Base-by-base conservation (phyloP, 768 basidiomycete species). In the Mycena belliarum region DNA sequence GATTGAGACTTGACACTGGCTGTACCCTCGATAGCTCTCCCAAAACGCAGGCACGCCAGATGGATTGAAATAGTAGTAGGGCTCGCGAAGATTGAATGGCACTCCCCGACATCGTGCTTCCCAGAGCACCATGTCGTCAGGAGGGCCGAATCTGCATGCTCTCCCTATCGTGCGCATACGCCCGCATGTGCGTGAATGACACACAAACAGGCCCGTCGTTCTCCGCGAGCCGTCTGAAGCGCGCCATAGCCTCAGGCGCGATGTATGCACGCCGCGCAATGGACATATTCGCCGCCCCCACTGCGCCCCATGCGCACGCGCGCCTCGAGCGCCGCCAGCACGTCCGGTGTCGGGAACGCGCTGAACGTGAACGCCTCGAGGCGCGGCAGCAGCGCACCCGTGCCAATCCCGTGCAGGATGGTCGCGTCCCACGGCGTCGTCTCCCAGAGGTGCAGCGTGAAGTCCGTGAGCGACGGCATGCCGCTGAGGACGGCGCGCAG, bases 311-410 rank as follows among this genome's bases (percentile, higher is more conserved):
- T 24, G 7, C 52, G 37, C 14, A 60, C 58, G 26, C 62, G 54
- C 43, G 28, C 43, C 48, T 63, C 62, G 0, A 63, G 43, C 26
- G 58, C 49, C 2, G 11, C 46, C 1, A 63, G 57, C 25, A 63
- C 46, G 7, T 28, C 51, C 11, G 28, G 28, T 40, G 60, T 33
- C 23, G 62, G 62, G 44, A 60, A 57, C 37, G 48, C 54, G 58
- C 62, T 63, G 48, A 63, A 63, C 18, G 62, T 63, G 3, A 63
- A 33, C 28, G 6, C n/a, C 52, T 63, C 62, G 21, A 63, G 55
- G 23, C 28, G 20, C 10, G 58, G 62, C 8, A 63, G 46, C 28
- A 63, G 58, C 52, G 45, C 16, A 14, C 62, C 62, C 29, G 32
- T 8, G 23, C 21, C 49, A n/a, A 63, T 43, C 21, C 21, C 55